phyloP scores from a whole-genome alignment of 768 basidiomycete genomes.

The Pholiota molesta region DNA sequence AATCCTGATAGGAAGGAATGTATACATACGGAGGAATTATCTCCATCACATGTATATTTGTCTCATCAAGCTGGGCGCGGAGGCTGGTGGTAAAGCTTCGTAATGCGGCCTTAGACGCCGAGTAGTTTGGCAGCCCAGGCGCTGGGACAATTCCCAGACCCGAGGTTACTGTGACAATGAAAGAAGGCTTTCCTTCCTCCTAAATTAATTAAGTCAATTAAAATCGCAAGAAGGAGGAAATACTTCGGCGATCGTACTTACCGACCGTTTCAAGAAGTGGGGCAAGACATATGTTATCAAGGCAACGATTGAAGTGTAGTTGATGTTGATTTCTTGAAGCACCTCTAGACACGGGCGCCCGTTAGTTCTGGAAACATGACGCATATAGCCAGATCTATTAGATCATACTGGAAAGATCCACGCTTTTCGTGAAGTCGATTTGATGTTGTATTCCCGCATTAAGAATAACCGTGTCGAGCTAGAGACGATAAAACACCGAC shows the following conservation, averaged over 20 bases:
- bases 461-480: slow-evolving; percentile 61
- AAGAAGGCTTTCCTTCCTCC: slow-evolving; percentile 48
- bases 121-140: slow-evolving; percentile 49
- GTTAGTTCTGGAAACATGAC: not conserved
- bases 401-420: slow-evolving; percentile 37
- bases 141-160: slow-evolving; percentile 50
- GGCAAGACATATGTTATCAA: slow-evolving; percentile 53
- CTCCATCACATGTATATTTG: slow-evolving; percentile 57
- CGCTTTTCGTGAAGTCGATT: slow-evolving; percentile 47
- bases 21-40: slow-evolving; percentile 54
- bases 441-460: slow-evolving; percentile 57
- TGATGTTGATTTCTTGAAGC: slow-evolving; percentile 50
- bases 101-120: slow-evolving; percentile 60
- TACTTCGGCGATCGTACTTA: slow-evolving; percentile 23
- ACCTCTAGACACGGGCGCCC: slow-evolving; percentile 33
- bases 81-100: slow-evolving; percentile 55
- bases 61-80: slow-evolving; percentile 46
- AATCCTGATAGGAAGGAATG: slow-evolving; percentile 21
- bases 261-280: slow-evolving; percentile 57
- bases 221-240: not conserved
- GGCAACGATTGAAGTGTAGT: slow-evolving; percentile 55
- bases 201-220: slow-evolving; percentile 20
- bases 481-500: not conserved
- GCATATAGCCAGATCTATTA: not conserved
- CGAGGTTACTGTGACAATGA: slow-evolving; percentile 55